phyloP scores from a whole-genome alignment of 2,329 filamentous ascomycete species.

The Neopestalotiopsis clavispora region DNA sequence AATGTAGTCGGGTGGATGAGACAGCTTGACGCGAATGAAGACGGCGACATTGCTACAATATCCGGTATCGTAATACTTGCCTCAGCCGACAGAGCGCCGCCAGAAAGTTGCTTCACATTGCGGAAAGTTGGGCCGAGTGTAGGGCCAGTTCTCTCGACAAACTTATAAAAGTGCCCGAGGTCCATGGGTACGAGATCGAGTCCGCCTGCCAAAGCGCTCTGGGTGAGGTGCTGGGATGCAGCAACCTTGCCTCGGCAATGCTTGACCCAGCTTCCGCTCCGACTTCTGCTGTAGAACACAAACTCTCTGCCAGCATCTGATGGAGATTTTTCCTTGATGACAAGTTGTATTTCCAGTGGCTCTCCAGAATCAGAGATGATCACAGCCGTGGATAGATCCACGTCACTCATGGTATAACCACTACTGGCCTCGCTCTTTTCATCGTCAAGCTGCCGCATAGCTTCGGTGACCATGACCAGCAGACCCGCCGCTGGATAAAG shows the following conservation, averaged over 20 bases:
- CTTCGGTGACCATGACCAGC: conserved; percentile 28
- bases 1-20: conserved; percentile 6
- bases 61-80: conserved; percentile 12
- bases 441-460: conserved; percentile 26
- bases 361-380: conserved; percentile 4
- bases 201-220: background rate
- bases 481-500: conserved; percentile 29
- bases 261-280: conserved; percentile 3
- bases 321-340: background rate
- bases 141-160: conserved; percentile 8
- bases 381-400: conserved; percentile 9
- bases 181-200: conserved; percentile 10
- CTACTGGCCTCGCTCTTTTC: background rate
- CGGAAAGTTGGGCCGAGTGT: conserved; percentile 11
- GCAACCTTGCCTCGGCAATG: conserved; percentile 12
- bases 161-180: conserved; percentile 9
- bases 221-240: background rate
- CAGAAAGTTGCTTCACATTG: background rate
- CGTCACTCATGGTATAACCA: conserved; percentile 2
- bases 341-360: conserved; percentile 10
- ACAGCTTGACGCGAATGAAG: background rate
- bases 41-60: conserved; percentile 7
- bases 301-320: background rate
- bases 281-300: conserved; percentile 12
- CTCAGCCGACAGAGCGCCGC: conserved; percentile 2